phyloP scores from a whole-genome alignment of 169 alveolate species.

The Eimeria praecox region DNA sequence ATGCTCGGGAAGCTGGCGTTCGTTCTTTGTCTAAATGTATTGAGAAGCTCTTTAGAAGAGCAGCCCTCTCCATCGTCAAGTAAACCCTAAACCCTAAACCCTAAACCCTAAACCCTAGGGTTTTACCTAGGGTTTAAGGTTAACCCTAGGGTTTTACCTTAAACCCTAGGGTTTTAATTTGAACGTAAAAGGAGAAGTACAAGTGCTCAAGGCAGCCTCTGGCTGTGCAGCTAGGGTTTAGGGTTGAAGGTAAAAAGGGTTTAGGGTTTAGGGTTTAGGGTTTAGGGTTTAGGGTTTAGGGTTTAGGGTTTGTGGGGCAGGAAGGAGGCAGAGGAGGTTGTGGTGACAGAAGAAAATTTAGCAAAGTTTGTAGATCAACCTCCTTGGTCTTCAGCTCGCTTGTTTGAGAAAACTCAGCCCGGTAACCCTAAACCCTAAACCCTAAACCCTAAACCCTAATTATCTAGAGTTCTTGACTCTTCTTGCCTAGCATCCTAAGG shows the following conservation, averaged over 20 bases:
- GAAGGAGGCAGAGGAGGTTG: slow-evolving; percentile 71
- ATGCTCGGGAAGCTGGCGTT: slow-evolving; percentile 97
- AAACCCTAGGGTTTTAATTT: neutral
- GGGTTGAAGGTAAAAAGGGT: neutral
- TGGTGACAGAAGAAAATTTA: slow-evolving; percentile 83
- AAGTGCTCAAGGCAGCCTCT: no score
- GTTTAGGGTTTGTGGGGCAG: slow-evolving; percentile 54
- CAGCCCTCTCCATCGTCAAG: slow-evolving; percentile 92
- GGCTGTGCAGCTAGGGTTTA: neutral
- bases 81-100: slow-evolving; percentile 80
- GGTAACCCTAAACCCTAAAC: slow-evolving; percentile 47
- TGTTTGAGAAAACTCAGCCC: slow-evolving; percentile 85
- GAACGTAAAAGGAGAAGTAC: no score
- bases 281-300: slow-evolving; percentile 13
- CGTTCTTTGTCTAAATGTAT: slow-evolving; percentile 91
- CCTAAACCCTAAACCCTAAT: slow-evolving; percentile 27
- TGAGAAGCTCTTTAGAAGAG: slow-evolving; percentile 92
- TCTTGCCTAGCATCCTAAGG: neutral
- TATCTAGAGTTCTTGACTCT: neutral
- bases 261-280: neutral
- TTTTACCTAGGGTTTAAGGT: no score
- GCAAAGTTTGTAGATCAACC: slow-evolving; percentile 87
- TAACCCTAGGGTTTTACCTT: no score
- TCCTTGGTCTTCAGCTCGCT: slow-evolving; percentile 82
- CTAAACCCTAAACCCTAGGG: neutral